Evolutionary conservation across 2,329 filamentous ascomycete species (phyloP).

Genomic region (Albophoma yamanashiensis): DNA sequence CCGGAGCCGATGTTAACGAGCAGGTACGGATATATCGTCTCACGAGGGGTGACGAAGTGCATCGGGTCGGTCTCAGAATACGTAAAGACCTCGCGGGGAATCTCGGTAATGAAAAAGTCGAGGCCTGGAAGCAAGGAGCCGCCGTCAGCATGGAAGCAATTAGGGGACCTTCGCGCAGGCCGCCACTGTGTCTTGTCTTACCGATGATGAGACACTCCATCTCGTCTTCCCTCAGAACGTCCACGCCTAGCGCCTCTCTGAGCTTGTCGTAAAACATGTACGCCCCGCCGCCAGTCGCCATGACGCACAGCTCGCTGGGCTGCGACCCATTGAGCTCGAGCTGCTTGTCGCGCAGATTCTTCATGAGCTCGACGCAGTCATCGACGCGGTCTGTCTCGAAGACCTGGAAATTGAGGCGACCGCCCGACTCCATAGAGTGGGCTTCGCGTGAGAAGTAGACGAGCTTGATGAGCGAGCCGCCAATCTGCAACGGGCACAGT

Average conservation of each 20-base stretch:
- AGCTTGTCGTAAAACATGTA: constrained; percentile 97
- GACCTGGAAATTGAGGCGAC: constrained; percentile 85
- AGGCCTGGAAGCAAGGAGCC: constrained; percentile 46
- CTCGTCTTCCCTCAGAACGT: constrained; percentile 88
- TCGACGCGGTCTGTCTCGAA: constrained; percentile 96
- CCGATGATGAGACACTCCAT: constrained; percentile 98
- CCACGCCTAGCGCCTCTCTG: constrained; percentile 69
- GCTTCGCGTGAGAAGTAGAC: constrained; percentile 94
- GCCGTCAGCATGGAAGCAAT: background rate
- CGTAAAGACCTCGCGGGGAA: constrained; percentile 92
- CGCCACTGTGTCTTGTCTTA: constrained; percentile 25
- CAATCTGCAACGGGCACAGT: constrained; percentile 53
- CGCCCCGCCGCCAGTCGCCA: constrained; percentile 91
- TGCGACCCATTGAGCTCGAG: constrained; percentile 61
- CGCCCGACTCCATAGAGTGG: constrained; percentile 68
- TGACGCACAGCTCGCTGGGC: constrained; percentile 69
- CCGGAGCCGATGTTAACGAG: constrained; percentile 97
- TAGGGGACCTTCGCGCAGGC: no score
- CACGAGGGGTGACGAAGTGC: constrained; percentile 71
- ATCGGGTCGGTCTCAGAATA: constrained; percentile 88
- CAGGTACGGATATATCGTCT: constrained; percentile 85
- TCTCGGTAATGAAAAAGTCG: constrained; percentile 98
- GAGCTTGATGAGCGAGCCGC: constrained; percentile 88
- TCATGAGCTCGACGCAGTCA: constrained; percentile 86
- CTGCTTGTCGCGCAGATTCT: constrained; percentile 74